phyloP scores from a whole-genome alignment of 2,329 filamentous ascomycete species.

The Colletotrichum destructivum region DNA sequence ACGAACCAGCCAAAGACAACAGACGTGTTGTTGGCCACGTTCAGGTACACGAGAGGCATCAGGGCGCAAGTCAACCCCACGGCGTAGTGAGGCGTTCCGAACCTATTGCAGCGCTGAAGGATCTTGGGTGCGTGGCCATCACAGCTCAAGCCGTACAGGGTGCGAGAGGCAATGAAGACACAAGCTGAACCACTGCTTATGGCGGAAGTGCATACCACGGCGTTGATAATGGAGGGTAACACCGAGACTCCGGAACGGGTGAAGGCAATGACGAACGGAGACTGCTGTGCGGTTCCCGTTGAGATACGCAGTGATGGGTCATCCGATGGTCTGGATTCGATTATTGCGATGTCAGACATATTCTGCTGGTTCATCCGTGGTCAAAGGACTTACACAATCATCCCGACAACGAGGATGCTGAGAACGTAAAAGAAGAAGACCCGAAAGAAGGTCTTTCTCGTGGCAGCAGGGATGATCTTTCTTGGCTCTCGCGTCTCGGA shows the following conservation, averaged over 20 bases:
- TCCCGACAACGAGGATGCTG: conserved; percentile 65
- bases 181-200: conserved; percentile 66
- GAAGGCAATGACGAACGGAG: conserved; percentile 66
- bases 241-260: conserved; percentile 67
- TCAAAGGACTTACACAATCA: conserved; percentile 56
- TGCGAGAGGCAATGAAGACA: conserved; percentile 70
- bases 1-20: conserved; percentile 76
- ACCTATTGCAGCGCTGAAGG: conserved; percentile 48
- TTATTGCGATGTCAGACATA: not conserved
- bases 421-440: conserved; percentile 61
- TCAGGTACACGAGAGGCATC: conserved; percentile 73
- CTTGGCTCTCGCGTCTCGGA: conserved; percentile 59
- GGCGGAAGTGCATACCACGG: conserved; percentile 66
- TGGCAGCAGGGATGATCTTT: conserved; percentile 53
- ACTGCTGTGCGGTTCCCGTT: conserved; percentile 51
- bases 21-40: conserved; percentile 70
- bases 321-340: conserved; percentile 58
- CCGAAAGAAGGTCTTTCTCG: conserved; percentile 46
- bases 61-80: conserved; percentile 68
- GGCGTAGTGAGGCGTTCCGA: conserved; percentile 28
- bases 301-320: conserved; percentile 60
- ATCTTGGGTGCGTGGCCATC: conserved; percentile 67
- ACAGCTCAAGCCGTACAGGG: conserved; percentile 68
- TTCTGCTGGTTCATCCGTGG: no score
- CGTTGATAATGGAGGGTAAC: conserved; percentile 69